Evolutionary conservation across 768 basidiomycete genomes (phyloP).

Genomic region (Vararia minispora): DNA sequence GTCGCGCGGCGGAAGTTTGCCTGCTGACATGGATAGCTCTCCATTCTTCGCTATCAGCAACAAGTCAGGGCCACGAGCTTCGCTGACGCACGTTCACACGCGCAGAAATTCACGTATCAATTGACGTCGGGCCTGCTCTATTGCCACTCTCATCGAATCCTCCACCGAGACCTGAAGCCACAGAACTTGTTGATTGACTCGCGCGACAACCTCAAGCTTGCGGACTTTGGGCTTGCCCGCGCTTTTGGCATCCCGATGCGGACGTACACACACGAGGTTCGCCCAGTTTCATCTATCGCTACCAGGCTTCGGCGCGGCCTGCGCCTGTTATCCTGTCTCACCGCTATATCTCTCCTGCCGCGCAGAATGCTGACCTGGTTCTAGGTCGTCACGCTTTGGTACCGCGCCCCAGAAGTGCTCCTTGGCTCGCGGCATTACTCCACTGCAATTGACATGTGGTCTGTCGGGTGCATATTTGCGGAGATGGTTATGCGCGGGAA

Average conservation of each 20-base stretch:
- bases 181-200: conserved; percentile 45
- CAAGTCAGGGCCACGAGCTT: conserved; percentile 1
- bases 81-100: conserved; percentile 3
- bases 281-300: conserved; percentile 13
- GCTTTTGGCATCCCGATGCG: conserved; percentile 95
- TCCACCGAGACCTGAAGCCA: conserved; percentile 47
- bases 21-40: no score
- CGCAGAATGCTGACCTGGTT: background rate
- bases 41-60: conserved; percentile 2
- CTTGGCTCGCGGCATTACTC: conserved; percentile 94
- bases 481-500: conserved; percentile 94
- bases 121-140: conserved; percentile 78
- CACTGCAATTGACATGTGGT: conserved; percentile 99
- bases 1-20: no score
- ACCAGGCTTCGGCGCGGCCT: no score
- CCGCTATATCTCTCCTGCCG: background rate
- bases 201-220: conserved; percentile 41
- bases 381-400: conserved; percentile 98
- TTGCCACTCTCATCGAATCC: conserved; percentile 43
- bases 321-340: background rate
- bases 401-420: conserved; percentile 94
- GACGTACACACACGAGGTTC: conserved; percentile 97
- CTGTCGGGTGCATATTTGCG: conserved; percentile 97
- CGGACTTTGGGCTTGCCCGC: conserved; percentile 46
- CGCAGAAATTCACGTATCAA: conserved; percentile 93